Evolutionary conservation across 169 alveolate species (phyloP).

Genomic region (Plasmodium knowlesi): DNA sequence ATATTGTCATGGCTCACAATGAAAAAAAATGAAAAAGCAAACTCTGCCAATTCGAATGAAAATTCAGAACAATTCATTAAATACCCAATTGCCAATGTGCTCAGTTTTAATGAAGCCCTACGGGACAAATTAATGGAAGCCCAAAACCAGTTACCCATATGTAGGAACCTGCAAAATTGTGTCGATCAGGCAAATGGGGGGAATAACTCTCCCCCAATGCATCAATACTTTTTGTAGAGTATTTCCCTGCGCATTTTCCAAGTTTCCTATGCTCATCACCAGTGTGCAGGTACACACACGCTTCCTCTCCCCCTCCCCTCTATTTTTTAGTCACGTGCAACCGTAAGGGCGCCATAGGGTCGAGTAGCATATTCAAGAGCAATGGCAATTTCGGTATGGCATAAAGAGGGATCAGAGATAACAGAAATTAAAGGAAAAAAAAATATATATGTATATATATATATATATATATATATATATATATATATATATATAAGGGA

Average conservation of each 20-base stretch:
- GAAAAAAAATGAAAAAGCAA: conserved; percentile 36
- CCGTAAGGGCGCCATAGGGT: background rate
- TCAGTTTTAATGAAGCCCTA: conserved; percentile 15
- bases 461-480: too few relatives aligned
- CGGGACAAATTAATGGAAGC: conserved; percentile 32
- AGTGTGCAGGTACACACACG: background rate
- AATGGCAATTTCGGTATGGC: background rate
- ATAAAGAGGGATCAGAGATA: background rate
- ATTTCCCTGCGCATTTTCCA: background rate
- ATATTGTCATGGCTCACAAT: conserved; percentile 61
- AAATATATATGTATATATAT: too few relatives aligned
- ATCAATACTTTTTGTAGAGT: background rate
- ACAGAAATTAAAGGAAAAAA: background rate
- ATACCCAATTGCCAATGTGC: conserved; percentile 40
- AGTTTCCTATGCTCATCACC: background rate
- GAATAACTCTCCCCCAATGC: background rate
- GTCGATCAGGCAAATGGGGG: background rate
- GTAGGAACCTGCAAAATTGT: background rate
- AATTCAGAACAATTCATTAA: conserved; percentile 10
- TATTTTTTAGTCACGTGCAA: conserved; percentile 12
- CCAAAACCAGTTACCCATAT: conserved; percentile 52
- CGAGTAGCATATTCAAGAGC: background rate
- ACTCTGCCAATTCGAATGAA: conserved; percentile 8
- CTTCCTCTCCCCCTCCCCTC: background rate
- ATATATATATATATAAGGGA: too few relatives aligned